Conservation (phyloP, 2,329 filamentous ascomycete species). For the Spiromastix sp. region DNA sequence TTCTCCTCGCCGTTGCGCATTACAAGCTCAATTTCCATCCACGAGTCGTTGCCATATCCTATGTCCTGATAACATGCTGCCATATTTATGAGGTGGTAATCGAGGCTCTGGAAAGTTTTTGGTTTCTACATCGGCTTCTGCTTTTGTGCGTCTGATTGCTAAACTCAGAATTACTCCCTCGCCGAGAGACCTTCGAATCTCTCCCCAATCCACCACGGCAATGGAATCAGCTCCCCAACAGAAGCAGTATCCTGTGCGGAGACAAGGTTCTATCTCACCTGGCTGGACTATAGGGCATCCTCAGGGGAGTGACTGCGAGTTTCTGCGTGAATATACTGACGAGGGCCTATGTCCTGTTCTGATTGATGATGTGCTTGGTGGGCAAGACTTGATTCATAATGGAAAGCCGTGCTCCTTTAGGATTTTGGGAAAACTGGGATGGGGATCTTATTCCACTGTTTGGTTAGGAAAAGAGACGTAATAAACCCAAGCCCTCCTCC, state of each 20-base stretch:
- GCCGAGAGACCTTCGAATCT: too few relatives aligned
- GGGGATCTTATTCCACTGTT: conserved; percentile 11
- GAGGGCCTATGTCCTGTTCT: conserved; percentile 8
- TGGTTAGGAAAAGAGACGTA: conserved; percentile 9
- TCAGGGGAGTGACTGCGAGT: conserved; percentile 5
- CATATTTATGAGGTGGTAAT: too few relatives aligned
- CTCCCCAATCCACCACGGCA: too few relatives aligned
- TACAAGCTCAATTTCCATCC: too few relatives aligned
- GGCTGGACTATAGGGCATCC: not conserved
- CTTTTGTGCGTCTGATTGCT: too few relatives aligned
- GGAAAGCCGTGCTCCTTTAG: conserved; percentile 6
- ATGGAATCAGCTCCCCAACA: conserved; percentile 1
- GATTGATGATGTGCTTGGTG: conserved; percentile 8
- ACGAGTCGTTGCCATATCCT: too few relatives aligned
- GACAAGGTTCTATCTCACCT: not conserved
- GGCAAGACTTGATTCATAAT: conserved; percentile 5
- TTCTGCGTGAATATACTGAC: conserved; percentile 2
- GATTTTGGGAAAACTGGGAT: conserved; percentile 10
- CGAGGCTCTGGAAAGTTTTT: too few relatives aligned
- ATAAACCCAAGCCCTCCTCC: not conserved
- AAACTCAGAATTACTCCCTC: too few relatives aligned
- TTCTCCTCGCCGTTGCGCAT: too few relatives aligned
- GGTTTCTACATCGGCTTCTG: too few relatives aligned
- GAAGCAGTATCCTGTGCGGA: conserved; percentile 4
- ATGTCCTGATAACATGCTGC: too few relatives aligned